A percentile compares a stretch with the other conserved stretches of the same genome.
Conservation (phyloP, 331 rosid species). For the Malus hybrid region DNA sequence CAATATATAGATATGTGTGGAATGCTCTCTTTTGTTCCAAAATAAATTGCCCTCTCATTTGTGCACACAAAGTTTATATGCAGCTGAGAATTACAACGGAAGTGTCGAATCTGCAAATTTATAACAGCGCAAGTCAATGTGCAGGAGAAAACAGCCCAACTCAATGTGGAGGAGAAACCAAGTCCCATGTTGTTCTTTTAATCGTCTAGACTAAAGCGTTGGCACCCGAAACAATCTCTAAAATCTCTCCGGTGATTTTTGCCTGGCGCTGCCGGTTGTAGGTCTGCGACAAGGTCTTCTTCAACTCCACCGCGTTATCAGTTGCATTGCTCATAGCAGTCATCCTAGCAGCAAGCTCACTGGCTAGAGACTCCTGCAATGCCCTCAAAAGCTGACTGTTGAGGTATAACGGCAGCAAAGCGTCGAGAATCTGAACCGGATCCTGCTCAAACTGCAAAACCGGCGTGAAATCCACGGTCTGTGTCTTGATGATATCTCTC, state of each 20-base stretch:
- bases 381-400: conserved; percentile 88
- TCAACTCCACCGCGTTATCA: conserved; percentile 67
- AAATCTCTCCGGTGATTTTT: conserved; percentile 80
- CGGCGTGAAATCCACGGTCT: conserved; percentile 47
- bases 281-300: conserved; percentile 39
- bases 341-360: conserved; percentile 91
- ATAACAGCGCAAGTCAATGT: too few species aligned
- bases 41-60: too few species aligned
- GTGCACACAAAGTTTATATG: too few species aligned
- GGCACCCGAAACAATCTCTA: conserved; percentile 91
- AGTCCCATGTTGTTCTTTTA: too few species aligned
- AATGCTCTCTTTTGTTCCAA: too few species aligned
- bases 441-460: conserved; percentile 84
- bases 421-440: conserved; percentile 89
- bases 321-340: conserved; percentile 78
- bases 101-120: too few species aligned
- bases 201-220: conserved; percentile 20
- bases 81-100: too few species aligned
- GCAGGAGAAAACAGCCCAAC: background rate
- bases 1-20: background rate
- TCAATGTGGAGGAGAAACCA: background rate
- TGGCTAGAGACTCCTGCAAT: conserved; percentile 78
- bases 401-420: conserved; percentile 66
- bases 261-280: conserved; percentile 86
- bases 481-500: conserved; percentile 51